Evolutionary conservation across 1,284 basidiomycete species (phyloP), one percentile per base, ranked within the genome.

Genomic region (Tylopilus sp.): DNA sequence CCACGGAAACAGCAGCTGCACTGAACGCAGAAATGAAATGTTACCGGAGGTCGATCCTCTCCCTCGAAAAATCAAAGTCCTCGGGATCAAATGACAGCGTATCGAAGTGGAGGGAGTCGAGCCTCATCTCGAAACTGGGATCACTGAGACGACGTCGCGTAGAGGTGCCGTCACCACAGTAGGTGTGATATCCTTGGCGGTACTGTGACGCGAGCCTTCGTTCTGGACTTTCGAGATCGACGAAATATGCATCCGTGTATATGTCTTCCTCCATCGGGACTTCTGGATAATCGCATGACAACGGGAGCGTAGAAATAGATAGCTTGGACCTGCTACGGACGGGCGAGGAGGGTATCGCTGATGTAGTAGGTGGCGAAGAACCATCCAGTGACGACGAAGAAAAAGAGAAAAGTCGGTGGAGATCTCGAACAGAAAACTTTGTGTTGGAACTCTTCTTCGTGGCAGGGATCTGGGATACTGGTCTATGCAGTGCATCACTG

Each of bases 91-190:
- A 83, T 47, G 80, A 82, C 38, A 86, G 57, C 1, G 75, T 71
- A 54, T 85, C 83, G 59, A 85, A 86, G 59, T 83, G 82, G 47
- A 86, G 68, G 21, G 84, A 84, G 60, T 84, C 80, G 15, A 86
- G 76, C 39, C 68, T 71, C 80, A 84, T 79, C 68, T 86, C 82
- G 46, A 81, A 67, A 52, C 74, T 75, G 54, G 68, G 54, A 44
- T 80, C 73, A 21, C 59, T 48, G 20, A 50, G 48, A 40, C 44
- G 61, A 44, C 35, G 45, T 18, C 43, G 45, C 14, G 43, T 37
- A 31, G 45, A 44, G 5, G 50, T 14, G 12, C 42, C 40, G 26
- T 47, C 38, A 26, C 48, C 35, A 24, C 33, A 38, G 26, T 18
- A 37, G 31, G 44, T 44, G 26, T 39, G 49, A 30, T 46, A 30